phyloP scores from a whole-genome alignment of 306 rosid genomes.

The Hippophae rhamnoides region DNA sequence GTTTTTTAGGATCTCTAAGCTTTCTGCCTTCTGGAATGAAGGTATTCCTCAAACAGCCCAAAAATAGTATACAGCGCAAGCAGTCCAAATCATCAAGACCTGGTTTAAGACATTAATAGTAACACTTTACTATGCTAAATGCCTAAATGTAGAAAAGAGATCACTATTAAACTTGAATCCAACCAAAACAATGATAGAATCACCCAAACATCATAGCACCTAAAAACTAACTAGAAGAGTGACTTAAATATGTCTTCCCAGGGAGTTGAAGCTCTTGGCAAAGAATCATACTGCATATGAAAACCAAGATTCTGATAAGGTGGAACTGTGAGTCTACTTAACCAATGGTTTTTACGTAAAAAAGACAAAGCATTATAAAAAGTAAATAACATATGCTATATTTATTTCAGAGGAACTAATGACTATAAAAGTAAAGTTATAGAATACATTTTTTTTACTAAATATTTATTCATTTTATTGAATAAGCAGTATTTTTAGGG shows the following conservation, averaged over 20 bases:
- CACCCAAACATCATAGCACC: conserved; percentile 10
- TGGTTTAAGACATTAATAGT: conserved; percentile 44
- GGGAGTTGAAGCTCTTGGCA: conserved; percentile 89
- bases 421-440: too few species aligned
- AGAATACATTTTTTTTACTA: too few species aligned
- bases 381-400: background rate
- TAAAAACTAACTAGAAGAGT: conserved; percentile 57
- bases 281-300: conserved; percentile 74
- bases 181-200: conserved; percentile 2
- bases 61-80: conserved; percentile 83
- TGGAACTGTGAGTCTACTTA: conserved; percentile 7
- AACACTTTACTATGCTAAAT: conserved; percentile 33
- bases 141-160: conserved; percentile 14
- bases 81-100: conserved; percentile 69
- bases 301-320: background rate
- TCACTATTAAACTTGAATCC: too few species aligned
- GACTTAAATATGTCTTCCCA: conserved; percentile 89
- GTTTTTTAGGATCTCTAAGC: conserved; percentile 83
- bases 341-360: background rate
- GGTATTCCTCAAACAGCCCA: conserved; percentile 91
- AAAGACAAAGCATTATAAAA: background rate
- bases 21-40: conserved; percentile 79
- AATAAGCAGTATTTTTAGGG: too few species aligned
- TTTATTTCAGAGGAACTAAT: too few species aligned
- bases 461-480: too few species aligned